Evolutionary conservation across 192 early-diverging fungal genomes (phyloP), one percentile per base, ranked within the genome.

Genomic region (Geranomyces variabilis): DNA sequence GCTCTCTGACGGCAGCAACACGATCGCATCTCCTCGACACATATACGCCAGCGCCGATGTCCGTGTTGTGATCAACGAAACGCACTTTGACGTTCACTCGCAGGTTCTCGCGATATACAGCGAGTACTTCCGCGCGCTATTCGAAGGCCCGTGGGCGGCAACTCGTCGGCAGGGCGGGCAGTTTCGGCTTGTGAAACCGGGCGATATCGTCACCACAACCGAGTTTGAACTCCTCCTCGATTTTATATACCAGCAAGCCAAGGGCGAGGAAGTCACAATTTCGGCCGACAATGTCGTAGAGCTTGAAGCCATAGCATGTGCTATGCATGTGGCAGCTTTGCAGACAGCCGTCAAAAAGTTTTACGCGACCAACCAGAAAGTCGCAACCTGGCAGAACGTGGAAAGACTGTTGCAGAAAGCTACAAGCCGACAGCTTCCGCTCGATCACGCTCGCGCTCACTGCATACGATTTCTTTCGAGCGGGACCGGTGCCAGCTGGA

Each of bases 41-140:
- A 10, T 41, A 3, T 15, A 55, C 14, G 6, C 4, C 51, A 14
- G 26, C 26, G 51, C 51, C 51, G 51, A 55, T 14, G 51, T 55
- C 21, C 51, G 51, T 14, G 51, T 55, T 3, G 51, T 55, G 7
- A 14, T 55, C 3, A 14, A 14, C 4, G 6, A 55, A 55, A 55
- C 51, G 21, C 26, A 55, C 15, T 55, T 55, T 28, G 51, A 55
- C 51, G 51, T 55, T 28, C 51, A 55, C 26, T 28, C 21, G 26
- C 21, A 24, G 7, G 14, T 55, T 6, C 19, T 55, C 4, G 26
- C 21, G 21, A 3, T 24, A 8, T n/a, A n/a, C 26, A 24, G 21
- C 19, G 51, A 55, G 51, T 55, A 55, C 51, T 55, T 55, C 14
- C 51, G 51, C 51, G 51, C 51, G 2, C 15, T 55, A 14, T 55